phyloP scores from a whole-genome alignment of 306 rosid genomes.

The Vicia villosa region DNA sequence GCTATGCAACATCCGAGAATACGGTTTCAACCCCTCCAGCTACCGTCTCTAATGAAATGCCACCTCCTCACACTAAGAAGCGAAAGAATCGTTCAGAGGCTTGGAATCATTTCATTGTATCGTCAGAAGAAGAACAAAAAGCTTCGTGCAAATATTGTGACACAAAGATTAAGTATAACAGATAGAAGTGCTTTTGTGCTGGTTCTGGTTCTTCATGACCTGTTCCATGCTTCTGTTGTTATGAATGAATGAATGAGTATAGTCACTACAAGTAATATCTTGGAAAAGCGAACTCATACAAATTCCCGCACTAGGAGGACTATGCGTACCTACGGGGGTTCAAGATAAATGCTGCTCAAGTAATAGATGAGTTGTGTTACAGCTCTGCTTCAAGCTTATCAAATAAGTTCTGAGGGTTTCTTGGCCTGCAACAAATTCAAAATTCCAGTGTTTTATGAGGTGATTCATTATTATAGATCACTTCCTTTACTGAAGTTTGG shows the following conservation, averaged over 20 bases:
- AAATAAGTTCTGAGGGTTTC: conserved; percentile 49
- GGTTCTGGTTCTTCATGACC: not conserved
- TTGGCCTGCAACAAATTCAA: conserved; percentile 63
- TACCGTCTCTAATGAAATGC: too few species aligned
- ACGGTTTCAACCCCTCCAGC: too few species aligned
- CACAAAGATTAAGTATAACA: too few species aligned
- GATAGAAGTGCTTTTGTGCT: not conserved
- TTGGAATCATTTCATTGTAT: too few species aligned
- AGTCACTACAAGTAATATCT: not conserved
- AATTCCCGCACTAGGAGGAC: conserved; percentile 64
- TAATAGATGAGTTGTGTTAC: conserved; percentile 35
- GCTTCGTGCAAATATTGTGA: too few species aligned
- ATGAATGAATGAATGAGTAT: not conserved
- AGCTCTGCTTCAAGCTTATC: conserved; percentile 15
- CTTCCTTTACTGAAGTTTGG: not conserved
- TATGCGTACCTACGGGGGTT: conserved; percentile 34
- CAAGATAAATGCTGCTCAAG: conserved; percentile 37
- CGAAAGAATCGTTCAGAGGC: too few species aligned
- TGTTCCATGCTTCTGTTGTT: not conserved
- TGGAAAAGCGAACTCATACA: conserved; percentile 56
- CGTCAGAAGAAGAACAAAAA: too few species aligned
- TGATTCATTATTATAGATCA: conserved; percentile 2
- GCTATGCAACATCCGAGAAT: too few species aligned
- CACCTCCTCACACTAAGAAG: too few species aligned
- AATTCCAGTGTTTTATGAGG: not conserved